A percentile compares a stretch with the other conserved stretches of the same genome.
Evolutionary conservation across 352 stramenopile genomes (phyloP).

Genomic region (Halophytophthora batemanensis): DNA sequence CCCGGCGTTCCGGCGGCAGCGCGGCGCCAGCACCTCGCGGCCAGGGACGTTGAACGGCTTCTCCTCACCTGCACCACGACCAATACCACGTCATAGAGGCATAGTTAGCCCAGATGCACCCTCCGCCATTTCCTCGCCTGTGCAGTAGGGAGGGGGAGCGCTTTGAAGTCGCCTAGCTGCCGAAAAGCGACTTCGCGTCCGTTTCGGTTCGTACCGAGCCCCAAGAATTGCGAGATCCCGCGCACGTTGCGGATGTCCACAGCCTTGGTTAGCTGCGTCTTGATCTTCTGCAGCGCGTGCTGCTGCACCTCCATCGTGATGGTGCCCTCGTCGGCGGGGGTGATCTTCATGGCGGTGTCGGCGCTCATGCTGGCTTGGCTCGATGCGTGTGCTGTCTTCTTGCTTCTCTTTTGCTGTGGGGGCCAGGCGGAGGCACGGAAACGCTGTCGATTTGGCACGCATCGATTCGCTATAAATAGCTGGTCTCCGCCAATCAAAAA

Average conservation of each 20-base stretch:
- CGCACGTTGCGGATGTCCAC: slow-evolving; percentile 76
- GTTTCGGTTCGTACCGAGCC: slow-evolving; percentile 41
- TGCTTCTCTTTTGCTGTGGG: slow-evolving; percentile 9
- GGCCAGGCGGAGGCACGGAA: slow-evolving; percentile 16
- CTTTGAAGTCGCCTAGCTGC: background rate
- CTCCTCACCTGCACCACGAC: slow-evolving; percentile 48
- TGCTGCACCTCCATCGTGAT: slow-evolving; percentile 68
- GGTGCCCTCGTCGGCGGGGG: slow-evolving; percentile 45
- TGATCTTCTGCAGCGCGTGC: slow-evolving; percentile 59
- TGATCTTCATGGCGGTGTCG: slow-evolving; percentile 50
- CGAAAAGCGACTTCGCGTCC: background rate
- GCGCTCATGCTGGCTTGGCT: slow-evolving; percentile 5
- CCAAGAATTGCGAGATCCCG: slow-evolving; percentile 80
- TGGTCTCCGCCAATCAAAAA: slow-evolving; percentile 22
- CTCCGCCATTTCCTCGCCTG: background rate
- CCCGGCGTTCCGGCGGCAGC: slow-evolving; percentile 74
- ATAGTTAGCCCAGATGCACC: background rate
- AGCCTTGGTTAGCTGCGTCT: slow-evolving; percentile 63
- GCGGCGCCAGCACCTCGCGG: slow-evolving; percentile 54
- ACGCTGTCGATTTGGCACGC: slow-evolving; percentile 16
- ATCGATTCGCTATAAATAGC: slow-evolving; percentile 41
- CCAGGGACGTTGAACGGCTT: slow-evolving; percentile 83
- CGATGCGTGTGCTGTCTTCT: slow-evolving; percentile 7
- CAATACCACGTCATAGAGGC: slow-evolving; percentile 2
- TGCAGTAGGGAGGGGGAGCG: slow-evolving; percentile 2